Conservation (phyloP, 1,284 basidiomycete species). For the Malassezia furfur region DNA sequence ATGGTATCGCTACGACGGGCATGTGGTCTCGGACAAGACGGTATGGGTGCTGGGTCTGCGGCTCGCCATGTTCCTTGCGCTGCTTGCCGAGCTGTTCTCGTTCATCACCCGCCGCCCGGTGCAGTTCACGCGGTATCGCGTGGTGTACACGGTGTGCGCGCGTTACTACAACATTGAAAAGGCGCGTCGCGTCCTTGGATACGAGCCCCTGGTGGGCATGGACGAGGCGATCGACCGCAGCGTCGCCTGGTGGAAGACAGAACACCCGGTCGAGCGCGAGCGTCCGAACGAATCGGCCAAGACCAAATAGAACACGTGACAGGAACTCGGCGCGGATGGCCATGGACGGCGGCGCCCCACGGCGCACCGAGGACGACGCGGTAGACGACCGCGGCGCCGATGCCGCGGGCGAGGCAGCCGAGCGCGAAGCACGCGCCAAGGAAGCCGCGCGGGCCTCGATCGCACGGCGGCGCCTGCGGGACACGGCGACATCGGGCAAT, state of each 20-base stretch:
- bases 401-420: background rate
- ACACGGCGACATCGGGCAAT: background rate
- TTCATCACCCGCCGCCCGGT: slow-evolving; percentile 70
- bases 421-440: slow-evolving; percentile 7
- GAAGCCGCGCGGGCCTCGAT: slow-evolving; percentile 6
- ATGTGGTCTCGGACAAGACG: slow-evolving; percentile 22
- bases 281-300: slow-evolving; percentile 9
- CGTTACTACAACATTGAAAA: slow-evolving; percentile 94
- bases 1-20: slow-evolving; percentile 57
- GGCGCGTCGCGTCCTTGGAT: slow-evolving; percentile 79
- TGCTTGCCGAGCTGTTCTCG: slow-evolving; percentile 61
- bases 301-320: slow-evolving; percentile 11
- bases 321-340: background rate
- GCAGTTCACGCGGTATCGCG: slow-evolving; percentile 80
- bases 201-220: slow-evolving; percentile 79
- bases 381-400: background rate
- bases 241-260: slow-evolving; percentile 50
- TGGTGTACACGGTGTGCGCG: slow-evolving; percentile 57
- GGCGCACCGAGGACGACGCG: background rate
- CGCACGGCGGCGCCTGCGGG: background rate
- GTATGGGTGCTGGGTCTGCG: slow-evolving; percentile 33
- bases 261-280: slow-evolving; percentile 7
- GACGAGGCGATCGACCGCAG: slow-evolving; percentile 76
- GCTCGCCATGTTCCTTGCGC: slow-evolving; percentile 29
- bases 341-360: background rate